Evolutionary conservation across 2,329 filamentous ascomycete genomes (phyloP).

Genomic region (Zymoseptoria crescenta): DNA sequence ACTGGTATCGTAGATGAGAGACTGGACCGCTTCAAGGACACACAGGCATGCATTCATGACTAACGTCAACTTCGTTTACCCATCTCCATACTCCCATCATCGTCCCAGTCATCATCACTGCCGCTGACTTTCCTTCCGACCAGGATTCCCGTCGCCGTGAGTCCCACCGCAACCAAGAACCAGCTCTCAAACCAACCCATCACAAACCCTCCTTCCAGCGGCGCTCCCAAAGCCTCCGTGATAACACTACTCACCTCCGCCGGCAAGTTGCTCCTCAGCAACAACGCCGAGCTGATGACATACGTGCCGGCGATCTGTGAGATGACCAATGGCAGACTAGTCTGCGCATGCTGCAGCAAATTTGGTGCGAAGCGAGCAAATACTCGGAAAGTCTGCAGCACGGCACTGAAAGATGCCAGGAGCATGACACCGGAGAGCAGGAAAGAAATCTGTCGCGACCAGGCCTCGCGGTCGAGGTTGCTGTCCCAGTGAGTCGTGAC

Average conservation of each 20-base stretch:
- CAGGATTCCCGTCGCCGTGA: slow-evolving; percentile 66
- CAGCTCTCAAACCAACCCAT: slow-evolving; percentile 83
- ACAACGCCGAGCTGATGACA: slow-evolving; percentile 69
- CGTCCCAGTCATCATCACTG: slow-evolving; percentile 34
- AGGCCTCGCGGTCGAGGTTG: slow-evolving; percentile 70
- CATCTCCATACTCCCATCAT: slow-evolving; percentile 48
- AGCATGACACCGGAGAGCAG: slow-evolving; percentile 76
- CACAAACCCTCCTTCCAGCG: slow-evolving; percentile 63
- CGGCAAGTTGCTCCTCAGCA: slow-evolving; percentile 72
- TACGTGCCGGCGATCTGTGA: slow-evolving; percentile 78
- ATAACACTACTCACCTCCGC: slow-evolving; percentile 69
- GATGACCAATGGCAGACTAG: slow-evolving; percentile 70
- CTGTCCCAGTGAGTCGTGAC: slow-evolving; percentile 79
- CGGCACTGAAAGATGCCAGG: slow-evolving; percentile 70
- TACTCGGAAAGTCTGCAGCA: slow-evolving; percentile 76
- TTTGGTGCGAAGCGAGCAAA: slow-evolving; percentile 66
- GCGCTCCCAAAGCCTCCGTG: slow-evolving; percentile 67
- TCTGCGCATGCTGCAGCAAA: slow-evolving; percentile 66
- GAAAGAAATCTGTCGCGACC: slow-evolving; percentile 80
- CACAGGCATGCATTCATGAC: not conserved
- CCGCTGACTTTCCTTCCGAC: slow-evolving; percentile 55
- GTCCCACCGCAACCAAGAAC: slow-evolving; percentile 62
- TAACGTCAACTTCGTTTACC: slow-evolving; percentile 55
- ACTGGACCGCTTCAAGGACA: too few relatives aligned
- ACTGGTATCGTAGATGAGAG: not conserved